Evolutionary conservation across 2,329 filamentous ascomycete species (phyloP).

Genomic region (Ceratocystis diversiconidia): DNA sequence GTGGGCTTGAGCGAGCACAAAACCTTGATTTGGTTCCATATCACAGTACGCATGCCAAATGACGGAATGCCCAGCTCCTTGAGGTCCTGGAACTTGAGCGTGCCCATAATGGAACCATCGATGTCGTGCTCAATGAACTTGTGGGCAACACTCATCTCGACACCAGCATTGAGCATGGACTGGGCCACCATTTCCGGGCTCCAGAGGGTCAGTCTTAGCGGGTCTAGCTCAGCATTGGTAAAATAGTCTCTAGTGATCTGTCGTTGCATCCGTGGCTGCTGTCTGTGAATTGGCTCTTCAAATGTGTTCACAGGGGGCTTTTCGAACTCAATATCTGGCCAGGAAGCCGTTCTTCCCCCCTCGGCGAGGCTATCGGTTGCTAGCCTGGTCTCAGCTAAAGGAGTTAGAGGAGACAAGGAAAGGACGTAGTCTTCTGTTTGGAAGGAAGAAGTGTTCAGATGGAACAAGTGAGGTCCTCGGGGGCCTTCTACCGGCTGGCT

Average conservation of each 20-base stretch:
- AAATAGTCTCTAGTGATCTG: conserved; percentile 31
- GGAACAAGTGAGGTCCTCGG: conserved; percentile 74
- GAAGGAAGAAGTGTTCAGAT: conserved; percentile 46
- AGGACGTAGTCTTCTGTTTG: conserved; percentile 40
- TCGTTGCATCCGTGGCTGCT: not conserved
- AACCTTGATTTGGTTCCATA: conserved; percentile 67
- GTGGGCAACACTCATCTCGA: conserved; percentile 63
- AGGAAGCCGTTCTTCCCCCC: conserved; percentile 25
- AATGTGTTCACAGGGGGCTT: not conserved
- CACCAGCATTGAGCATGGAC: conserved; percentile 73
- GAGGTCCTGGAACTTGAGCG: conserved; percentile 80
- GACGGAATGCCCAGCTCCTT: conserved; percentile 69
- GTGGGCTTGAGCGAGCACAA: conserved; percentile 43
- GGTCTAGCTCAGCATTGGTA: conserved; percentile 43
- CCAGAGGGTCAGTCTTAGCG: conserved; percentile 49
- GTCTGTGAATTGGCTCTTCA: not conserved
- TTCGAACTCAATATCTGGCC: conserved; percentile 16
- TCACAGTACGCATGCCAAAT: conserved; percentile 63
- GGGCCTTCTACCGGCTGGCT: conserved; percentile 62
- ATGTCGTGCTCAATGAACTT: conserved; percentile 89
- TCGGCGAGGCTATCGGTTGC: not conserved
- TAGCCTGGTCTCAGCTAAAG: conserved; percentile 24
- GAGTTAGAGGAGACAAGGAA: conserved; percentile 59
- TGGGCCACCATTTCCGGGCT: conserved; percentile 63
- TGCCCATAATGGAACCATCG: conserved; percentile 70